Conservation (phyloP, 2,329 filamentous ascomycete species). For the Juglanconis juglandina region DNA sequence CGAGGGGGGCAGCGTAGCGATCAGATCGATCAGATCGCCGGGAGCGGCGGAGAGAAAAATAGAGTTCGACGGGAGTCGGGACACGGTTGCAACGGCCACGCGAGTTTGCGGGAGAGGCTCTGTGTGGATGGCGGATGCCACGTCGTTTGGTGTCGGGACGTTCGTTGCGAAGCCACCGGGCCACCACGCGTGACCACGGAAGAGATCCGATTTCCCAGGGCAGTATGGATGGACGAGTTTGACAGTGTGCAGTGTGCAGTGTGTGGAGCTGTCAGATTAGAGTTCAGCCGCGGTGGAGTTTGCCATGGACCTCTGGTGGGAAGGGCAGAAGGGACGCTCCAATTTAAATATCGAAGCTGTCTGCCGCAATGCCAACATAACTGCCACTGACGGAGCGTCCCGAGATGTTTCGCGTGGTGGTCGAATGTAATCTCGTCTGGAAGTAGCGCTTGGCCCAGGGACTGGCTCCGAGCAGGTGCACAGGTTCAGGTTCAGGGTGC, state of each 20-base stretch:
- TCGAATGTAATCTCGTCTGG: background rate
- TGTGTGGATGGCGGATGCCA: background rate
- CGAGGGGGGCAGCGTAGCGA: background rate
- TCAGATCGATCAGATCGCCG: background rate
- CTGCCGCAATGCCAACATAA: background rate
- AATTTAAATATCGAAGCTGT: background rate
- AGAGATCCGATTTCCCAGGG: background rate
- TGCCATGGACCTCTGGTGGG: background rate
- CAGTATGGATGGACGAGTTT: background rate
- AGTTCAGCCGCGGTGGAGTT: slow-evolving; percentile 3
- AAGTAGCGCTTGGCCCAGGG: background rate
- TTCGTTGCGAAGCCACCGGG: background rate
- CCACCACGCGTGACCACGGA: background rate
- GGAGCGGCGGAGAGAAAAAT: background rate
- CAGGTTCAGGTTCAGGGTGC: too few relatives aligned
- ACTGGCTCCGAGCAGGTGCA: too few relatives aligned
- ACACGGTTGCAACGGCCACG: slow-evolving; percentile 3
- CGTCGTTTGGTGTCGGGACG: background rate
- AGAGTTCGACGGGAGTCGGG: slow-evolving; percentile 9
- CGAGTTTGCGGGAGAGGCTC: background rate
- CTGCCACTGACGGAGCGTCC: background rate
- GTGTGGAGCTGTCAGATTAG: background rate
- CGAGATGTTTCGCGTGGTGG: background rate
- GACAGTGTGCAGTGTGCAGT: background rate
- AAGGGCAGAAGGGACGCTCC: background rate